Evolutionary conservation across 2,329 filamentous ascomycete species (phyloP), one percentile per base, ranked within the genome.

Genomic region (Fonsecaea multimorphosa): DNA sequence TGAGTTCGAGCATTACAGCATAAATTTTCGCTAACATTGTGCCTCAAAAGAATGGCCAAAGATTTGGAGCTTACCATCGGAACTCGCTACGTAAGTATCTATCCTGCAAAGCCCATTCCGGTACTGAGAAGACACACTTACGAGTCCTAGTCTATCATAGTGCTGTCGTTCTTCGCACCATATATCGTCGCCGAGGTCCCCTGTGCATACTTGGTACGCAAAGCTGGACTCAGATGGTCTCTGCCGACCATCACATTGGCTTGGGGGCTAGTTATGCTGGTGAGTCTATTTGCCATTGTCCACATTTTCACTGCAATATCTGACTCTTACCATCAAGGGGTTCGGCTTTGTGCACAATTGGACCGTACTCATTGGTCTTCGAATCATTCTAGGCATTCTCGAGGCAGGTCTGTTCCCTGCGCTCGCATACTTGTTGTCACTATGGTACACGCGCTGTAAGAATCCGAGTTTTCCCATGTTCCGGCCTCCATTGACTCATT

Each of bases 111-210:
- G n/a, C n/a, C n/a, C n/a, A n/a, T n/a, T n/a, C n/a, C n/a, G n/a
- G n/a, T n/a, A n/a, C n/a, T n/a, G n/a, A n/a, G n/a, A n/a, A n/a
- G n/a, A n/a, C n/a, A n/a, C n/a, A n/a, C 29, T 8, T 31, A 38
- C 16, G 49, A 7, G 46, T 53, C 16, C 27, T 19, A 27, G 46
- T 54, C 24, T 51, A 6, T 91, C 72, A 83, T 89, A 63, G 88
- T 88, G 2, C 80, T 92, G 32, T 83, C 91, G 72, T 92, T 92
- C 80, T 92, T 91, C 80, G 81, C 90, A 69, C 85, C 88, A 0
- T 92, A 92, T 74, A 84, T 89, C 64, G 56, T 1, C 27, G 53
- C 27, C 6, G 12, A 31, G 2, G 11, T n/a, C 12, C 14, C 1
- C 1, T 5, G n/a, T 24, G 29, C 31, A 19, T 22, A 9, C 1